Base-by-base conservation (phyloP, 2,329 filamentous ascomycete genomes). In the Lomentospora prolificans region DNA sequence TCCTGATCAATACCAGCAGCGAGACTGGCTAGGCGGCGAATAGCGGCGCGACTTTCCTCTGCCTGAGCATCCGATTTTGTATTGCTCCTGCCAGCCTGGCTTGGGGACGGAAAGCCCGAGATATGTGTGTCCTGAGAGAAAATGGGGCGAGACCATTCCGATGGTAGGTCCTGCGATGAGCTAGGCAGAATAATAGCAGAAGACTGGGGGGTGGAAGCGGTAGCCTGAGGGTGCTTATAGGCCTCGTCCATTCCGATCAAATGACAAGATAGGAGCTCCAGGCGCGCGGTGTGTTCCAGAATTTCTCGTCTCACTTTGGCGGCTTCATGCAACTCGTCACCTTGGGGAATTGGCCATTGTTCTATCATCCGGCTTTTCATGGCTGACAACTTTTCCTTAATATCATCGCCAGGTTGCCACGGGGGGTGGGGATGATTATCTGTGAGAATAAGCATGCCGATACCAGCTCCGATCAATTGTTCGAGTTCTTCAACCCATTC, bases 1-100 rank as follows among this genome's bases (percentile, higher is more conserved):
- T 60, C 63, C 0, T 64, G 44, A 10, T 61, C 58, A 2, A 72
- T 41, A 0, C 64, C 65, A 3, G 69, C 64, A 1, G 65, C 65
- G 5, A 73, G 64, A 2, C 72, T 64, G 25, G 63, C 64, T 1
- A 73, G 62, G 12, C 71, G 66, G n/a, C 64, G 62, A 31, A 71
- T 60, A 3, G 67, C 67, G 22, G 59, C 63, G 56, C 70, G 69
- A 25, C 31, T 36, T 22, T 28, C 39, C 33, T 41, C 48, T 6
- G 27, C 22, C 19, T 31, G 30, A 3, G 53, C 53, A 1, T 31
- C 55, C 3, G 60, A 33, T 36, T 50, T 25, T n/a, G 27, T 30
- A 1, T 25, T 4, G 12, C 22, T 14, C 24, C 51, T 27, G 10
- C 7, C 30, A 12, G 7, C 12, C 30, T 33, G 30, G 30, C 44